These are phyloP conservation scores for Xylaria flabelliformis DNA, from an alignment of 495 filamentous ascomycete species.

Conservation along the genomic window DNA sequence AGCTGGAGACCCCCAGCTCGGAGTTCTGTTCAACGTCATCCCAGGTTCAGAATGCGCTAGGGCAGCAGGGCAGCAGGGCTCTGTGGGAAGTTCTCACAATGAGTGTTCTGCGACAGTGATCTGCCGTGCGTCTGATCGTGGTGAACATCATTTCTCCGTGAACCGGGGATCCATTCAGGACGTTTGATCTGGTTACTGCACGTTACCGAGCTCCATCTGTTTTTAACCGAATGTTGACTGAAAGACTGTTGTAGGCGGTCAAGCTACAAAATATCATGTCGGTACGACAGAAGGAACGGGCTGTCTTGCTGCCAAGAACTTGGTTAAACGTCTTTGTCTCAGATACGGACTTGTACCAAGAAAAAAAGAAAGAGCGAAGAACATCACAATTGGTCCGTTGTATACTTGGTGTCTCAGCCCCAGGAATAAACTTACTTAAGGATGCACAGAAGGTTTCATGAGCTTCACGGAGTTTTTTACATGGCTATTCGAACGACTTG, in stretches of 20 bases:
- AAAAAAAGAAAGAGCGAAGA: background rate
- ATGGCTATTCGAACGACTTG: background rate
- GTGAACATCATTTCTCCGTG: constrained; percentile 3
- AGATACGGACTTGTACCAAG: background rate
- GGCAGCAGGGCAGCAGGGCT: background rate
- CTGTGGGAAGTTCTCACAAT: background rate
- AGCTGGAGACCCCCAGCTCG: background rate
- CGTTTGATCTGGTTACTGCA: constrained; percentile 1
- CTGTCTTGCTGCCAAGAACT: background rate
- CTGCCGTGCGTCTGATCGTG: constrained; percentile 14
- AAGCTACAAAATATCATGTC: background rate
- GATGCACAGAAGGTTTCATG: constrained; percentile 1
- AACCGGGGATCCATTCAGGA: background rate
- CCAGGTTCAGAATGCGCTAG: constrained; percentile 6
- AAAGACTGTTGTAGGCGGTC: background rate
- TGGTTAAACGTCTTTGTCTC: background rate
- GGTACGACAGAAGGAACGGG: background rate
- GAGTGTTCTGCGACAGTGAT: constrained; percentile 2
- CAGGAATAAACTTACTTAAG: constrained; percentile 3
- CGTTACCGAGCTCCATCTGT: background rate
- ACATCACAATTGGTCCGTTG: constrained; percentile 1
- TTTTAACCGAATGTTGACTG: background rate
- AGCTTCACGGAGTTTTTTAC: background rate
- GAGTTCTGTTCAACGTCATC: background rate
- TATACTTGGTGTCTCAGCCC: background rate